Evolutionary conservation across 1,284 basidiomycete species (phyloP), one percentile per base, ranked within the genome.

Genomic region (Ustilago tritici): DNA sequence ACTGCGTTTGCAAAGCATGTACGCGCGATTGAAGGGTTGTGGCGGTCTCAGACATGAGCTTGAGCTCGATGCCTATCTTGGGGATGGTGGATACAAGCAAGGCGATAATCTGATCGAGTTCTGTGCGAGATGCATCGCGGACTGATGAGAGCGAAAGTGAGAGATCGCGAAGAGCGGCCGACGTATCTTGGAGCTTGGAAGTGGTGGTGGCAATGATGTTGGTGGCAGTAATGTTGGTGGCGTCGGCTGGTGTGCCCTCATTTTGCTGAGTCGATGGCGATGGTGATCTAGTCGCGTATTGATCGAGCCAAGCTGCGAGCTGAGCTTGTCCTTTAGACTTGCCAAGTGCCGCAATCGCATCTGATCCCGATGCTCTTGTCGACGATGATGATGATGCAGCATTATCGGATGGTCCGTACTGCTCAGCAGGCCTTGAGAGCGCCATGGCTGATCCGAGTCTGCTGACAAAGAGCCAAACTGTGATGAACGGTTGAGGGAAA

Each of bases 21-120:
- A 78, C 43, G 12, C 56, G 67, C 8, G 56, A 43, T 31, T 70
- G 67, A 17, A 78, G 75, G 8, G 57, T 47, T 0, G 57, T 59
- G 6, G 71, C 76, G 4, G 68, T 66, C 41, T 78, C 67, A 6
- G 56, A 61, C 69, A 75, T 66, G 49, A 78, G 70, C 36, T 62
- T 63, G 57, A 72, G 60, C 40, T 76, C 69, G 56, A 76, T 58
- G 12, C 54, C 63, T 10, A 78, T 59, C 34, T 65, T 75, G 32
- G 76, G 72, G 28, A 76, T 67, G 43, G 65, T 70, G 0, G 62
- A 55, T 19, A 72, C 63, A 57, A 78, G 66, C 56, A 61, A 68
- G 23, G 49, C 36, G 65, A 76, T 60, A 69, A 66, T 60, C 23
- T 64, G 65, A 23, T 78, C 68, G 5, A 75, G 59, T 35, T 76